Evolutionary conservation across 352 stramenopile species (phyloP), one percentile per base, ranked within the genome.

Genomic region (Elongisporangium prolatum): DNA sequence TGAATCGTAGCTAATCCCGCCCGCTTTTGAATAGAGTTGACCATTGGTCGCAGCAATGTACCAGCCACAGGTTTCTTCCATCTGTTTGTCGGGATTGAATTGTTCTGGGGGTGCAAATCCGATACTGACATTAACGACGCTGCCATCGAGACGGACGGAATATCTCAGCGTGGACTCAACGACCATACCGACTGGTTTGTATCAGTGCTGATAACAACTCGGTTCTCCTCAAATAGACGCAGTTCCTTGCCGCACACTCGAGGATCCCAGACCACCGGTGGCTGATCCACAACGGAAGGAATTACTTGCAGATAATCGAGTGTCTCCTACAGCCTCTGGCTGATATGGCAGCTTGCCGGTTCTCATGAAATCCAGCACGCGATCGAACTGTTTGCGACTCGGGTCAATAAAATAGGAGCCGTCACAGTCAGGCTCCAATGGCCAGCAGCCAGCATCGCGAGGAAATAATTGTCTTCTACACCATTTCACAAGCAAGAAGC

Each of bases 391-490:
- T 14, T 52, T 10, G 18, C 7, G 11, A 52, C 18, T 52, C 4
- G 4, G 48, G 21, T 52, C 48, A 8, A 52, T 52, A n/a, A 52
- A 52, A 14, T 18, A 52, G 4, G 21, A 6, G 48, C 48, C 48
- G 3, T 40, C 28, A 13, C 28, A 14, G 28, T 40, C 28, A 8
- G 28, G 28, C 28, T 14, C 28, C 28, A 40, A 9, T 40, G 9
- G 28, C 28, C 28, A 13, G 9, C 28, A 8, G 59, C 57, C 9
- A 65, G 49, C 59, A 65, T 65, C 21, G 59, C 59, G 34, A 61
- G 59, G 38, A 65, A 65, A 21, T 65, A 65, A 28, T 25, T 65
- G 21, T 53, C 59, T 51, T 60, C 48, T 18, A 56, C 54, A 9
- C 49, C n/a, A n/a, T n/a, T n/a, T n/a, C n/a, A n/a, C n/a, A n/a